Conservation (phyloP, 106 monocot genomes). For the Acorus calamus region DNA sequence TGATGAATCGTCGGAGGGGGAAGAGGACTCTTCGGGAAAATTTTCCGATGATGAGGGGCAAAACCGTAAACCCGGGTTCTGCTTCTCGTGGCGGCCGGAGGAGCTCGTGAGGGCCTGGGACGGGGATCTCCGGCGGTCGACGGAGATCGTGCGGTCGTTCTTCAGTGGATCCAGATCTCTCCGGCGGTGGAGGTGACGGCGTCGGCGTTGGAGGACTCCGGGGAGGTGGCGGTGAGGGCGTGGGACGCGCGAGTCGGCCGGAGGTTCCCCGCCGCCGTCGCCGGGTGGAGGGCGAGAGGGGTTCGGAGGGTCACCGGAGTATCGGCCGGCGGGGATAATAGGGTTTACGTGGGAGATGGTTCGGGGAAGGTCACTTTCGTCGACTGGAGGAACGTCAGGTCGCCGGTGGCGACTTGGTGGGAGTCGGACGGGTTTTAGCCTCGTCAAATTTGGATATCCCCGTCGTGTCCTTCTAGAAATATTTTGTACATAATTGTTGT, state of each 20-base stretch:
- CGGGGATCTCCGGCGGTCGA: background rate
- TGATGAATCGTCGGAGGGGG: constrained; percentile 3
- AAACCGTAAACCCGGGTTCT: background rate
- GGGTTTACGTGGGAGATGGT: constrained; percentile 4
- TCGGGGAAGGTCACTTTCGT: background rate
- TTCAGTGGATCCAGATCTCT: background rate
- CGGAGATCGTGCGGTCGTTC: constrained; percentile 17
- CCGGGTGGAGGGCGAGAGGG: background rate
- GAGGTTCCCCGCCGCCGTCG: background rate
- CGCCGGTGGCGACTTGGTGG: constrained; percentile 8
- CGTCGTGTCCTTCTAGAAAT: no score
- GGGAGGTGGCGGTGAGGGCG: constrained; percentile 7
- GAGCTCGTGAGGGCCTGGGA: constrained; percentile 28
- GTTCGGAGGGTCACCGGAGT: constrained; percentile 6
- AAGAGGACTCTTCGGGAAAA: background rate
- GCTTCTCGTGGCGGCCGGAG: constrained; percentile 1
- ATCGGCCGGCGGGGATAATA: constrained; percentile 3
- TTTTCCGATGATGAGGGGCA: background rate
- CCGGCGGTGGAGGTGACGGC: background rate
- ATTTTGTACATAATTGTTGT: no score
- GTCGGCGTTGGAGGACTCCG: background rate
- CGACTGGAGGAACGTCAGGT: constrained; percentile 2
- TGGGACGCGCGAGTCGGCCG: constrained; percentile 22
- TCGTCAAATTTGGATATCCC: no score
- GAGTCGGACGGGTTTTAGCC: background rate